These are phyloP conservation scores for Amanita fuliginea DNA, from an alignment of 768 basidiomycete genomes.

Conservation along the genomic window DNA sequence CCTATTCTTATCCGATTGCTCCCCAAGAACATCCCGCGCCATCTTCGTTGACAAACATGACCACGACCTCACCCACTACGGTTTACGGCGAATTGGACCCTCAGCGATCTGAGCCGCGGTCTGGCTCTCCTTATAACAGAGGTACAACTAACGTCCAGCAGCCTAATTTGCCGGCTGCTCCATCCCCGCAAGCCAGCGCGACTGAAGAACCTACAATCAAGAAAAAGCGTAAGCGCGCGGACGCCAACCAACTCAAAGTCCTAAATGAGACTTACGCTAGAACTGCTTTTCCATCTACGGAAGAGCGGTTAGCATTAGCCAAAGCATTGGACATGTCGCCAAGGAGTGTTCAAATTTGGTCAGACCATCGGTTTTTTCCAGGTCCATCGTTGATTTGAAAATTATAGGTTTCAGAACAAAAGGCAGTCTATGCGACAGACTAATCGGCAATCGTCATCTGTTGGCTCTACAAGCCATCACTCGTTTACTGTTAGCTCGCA, in stretches of 20 bases:
- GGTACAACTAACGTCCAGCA: constrained; percentile 26
- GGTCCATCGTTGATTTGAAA: constrained; percentile 7
- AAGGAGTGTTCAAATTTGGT: constrained; percentile 84
- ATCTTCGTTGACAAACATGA: constrained; percentile 13
- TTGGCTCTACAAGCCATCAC: constrained; percentile 33
- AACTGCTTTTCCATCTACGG: constrained; percentile 82
- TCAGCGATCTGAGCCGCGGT: constrained; percentile 27
- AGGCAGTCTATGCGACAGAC: constrained; percentile 76
- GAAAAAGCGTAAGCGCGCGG: constrained; percentile 82
- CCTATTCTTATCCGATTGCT: constrained; percentile 32
- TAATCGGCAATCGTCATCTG: constrained; percentile 48
- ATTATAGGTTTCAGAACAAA: constrained; percentile 76
- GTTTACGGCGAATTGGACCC: constrained; percentile 21
- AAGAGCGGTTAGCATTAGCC: constrained; percentile 70
- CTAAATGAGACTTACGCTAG: constrained; percentile 72
- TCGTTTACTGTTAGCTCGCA: constrained; percentile 33
- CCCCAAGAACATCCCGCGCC: constrained; percentile 17
- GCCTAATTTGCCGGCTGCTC: constrained; percentile 46
- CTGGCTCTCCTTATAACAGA: constrained; percentile 33
- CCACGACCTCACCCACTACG: constrained; percentile 17
- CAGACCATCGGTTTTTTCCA: constrained; percentile 13
- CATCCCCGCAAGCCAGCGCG: constrained; percentile 32
- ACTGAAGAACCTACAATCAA: constrained; percentile 63
- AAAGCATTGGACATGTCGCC: constrained; percentile 75
- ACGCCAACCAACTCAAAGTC: constrained; percentile 68